Percentiles rank a stretch among this genome's conserved stretches.
These are phyloP conservation scores for Saturnispora serradocipensis DNA, from an alignment of 805 yeast genomes.

Conservation along the genomic window DNA sequence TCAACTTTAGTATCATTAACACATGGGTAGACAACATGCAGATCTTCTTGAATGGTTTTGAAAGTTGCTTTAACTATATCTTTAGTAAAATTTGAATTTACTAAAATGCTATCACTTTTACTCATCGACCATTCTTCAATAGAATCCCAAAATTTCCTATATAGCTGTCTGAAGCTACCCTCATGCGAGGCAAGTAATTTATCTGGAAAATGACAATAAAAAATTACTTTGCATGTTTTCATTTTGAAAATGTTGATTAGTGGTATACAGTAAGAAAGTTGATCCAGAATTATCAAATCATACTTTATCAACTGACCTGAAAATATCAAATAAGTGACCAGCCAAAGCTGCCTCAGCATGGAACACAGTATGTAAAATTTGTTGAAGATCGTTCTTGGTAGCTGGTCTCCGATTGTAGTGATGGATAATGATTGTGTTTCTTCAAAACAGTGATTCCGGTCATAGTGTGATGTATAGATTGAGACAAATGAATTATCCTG, in stretches of 20 bases:
- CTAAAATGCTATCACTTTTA: slow-evolving; percentile 70
- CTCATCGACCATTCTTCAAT: slow-evolving; percentile 76
- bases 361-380: slow-evolving; percentile 76
- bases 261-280: slow-evolving; percentile 78
- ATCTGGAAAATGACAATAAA: slow-evolving; percentile 97
- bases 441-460: slow-evolving; percentile 78
- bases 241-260: slow-evolving; percentile 40
- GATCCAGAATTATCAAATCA: slow-evolving; percentile 82
- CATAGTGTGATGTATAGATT: slow-evolving; percentile 87
- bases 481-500: slow-evolving; percentile 52
- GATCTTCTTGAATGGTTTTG: slow-evolving; percentile 29
- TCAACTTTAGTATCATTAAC: slow-evolving; percentile 37
- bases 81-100: slow-evolving; percentile 80
- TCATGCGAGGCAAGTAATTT: slow-evolving; percentile 58
- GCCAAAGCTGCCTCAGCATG: slow-evolving; percentile 67
- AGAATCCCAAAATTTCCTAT: slow-evolving; percentile 76
- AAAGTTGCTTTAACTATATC: slow-evolving; percentile 61
- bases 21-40: slow-evolving; percentile 69
- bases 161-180: slow-evolving; percentile 46
- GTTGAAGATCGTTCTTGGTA: slow-evolving; percentile 65
- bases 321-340: slow-evolving; percentile 39
- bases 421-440: slow-evolving; percentile 65
- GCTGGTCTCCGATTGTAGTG: slow-evolving; percentile 68
- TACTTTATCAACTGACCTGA: slow-evolving; percentile 39
- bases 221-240: slow-evolving; percentile 46